Evolutionary conservation across 768 basidiomycete genomes (phyloP).

Genomic region (Naganishia kalamii): DNA sequence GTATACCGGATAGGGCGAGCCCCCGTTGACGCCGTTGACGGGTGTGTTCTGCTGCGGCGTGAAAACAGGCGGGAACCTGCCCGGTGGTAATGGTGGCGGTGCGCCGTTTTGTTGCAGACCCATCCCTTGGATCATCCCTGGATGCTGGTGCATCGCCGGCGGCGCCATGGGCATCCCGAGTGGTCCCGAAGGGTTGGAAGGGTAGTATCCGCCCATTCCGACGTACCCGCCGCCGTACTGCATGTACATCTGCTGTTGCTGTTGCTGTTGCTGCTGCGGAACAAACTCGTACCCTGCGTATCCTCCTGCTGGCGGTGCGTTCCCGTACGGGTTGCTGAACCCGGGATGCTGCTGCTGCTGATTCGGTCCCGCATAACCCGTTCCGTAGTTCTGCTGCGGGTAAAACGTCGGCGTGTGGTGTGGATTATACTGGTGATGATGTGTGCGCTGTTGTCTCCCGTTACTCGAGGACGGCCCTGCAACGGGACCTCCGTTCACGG

Average conservation of each 20-base stretch:
- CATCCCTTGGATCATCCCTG: background rate
- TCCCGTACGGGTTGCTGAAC: too few relatives aligned
- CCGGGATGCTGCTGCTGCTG: slow-evolving; percentile 1
- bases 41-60: slow-evolving; percentile 2
- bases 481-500: background rate
- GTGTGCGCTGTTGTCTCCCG: background rate
- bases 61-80: slow-evolving; percentile 1
- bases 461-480: background rate
- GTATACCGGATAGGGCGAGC: slow-evolving; percentile 5
- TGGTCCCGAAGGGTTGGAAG: too few relatives aligned
- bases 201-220: too few relatives aligned
- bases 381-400: slow-evolving; percentile 6
- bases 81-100: background rate
- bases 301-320: slow-evolving; percentile 3
- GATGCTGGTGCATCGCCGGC: background rate
- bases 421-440: slow-evolving; percentile 6
- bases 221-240: background rate
- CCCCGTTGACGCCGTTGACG: background rate
- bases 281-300: slow-evolving; percentile 9
- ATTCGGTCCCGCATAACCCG: background rate
- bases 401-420: slow-evolving; percentile 1
- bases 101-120: slow-evolving; percentile 1
- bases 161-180: background rate
- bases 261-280: slow-evolving; percentile 3
- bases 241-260: background rate